Conservation (phyloP, 352 stramenopile species). For the Phytophthora rubi region DNA sequence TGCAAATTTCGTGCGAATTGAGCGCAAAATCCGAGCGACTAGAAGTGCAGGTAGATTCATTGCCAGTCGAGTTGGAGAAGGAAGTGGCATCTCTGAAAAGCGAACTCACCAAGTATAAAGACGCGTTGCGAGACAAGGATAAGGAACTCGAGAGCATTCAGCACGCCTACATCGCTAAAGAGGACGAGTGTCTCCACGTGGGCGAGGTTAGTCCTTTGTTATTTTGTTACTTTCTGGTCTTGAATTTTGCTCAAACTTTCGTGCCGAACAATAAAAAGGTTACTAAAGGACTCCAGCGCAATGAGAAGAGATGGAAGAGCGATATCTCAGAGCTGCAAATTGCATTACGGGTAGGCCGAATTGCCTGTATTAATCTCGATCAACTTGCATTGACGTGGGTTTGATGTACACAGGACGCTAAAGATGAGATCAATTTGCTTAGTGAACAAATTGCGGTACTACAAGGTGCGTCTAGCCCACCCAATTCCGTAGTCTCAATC, state of each 20-base stretch:
- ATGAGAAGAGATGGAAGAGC: constrained; percentile 57
- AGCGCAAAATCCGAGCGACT: constrained; percentile 43
- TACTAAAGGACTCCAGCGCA: constrained; percentile 55
- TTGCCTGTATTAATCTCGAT: not conserved
- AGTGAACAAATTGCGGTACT: constrained; percentile 45
- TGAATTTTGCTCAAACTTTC: not conserved
- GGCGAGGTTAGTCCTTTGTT: constrained; percentile 45
- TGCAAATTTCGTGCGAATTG: constrained; percentile 41
- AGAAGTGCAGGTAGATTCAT: constrained; percentile 40
- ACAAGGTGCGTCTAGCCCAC: constrained; percentile 44
- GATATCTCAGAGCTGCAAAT: constrained; percentile 65
- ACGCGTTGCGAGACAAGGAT: constrained; percentile 56
- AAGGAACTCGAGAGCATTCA: constrained; percentile 54
- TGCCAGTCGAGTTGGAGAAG: constrained; percentile 34
- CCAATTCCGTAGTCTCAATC: not conserved
- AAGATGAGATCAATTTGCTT: constrained; percentile 60
- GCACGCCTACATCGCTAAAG: constrained; percentile 41
- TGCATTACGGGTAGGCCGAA: constrained; percentile 45
- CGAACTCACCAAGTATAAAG: constrained; percentile 49
- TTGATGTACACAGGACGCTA: constrained; percentile 44
- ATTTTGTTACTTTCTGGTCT: not conserved
- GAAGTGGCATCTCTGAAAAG: constrained; percentile 40
- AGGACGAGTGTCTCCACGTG: constrained; percentile 47
- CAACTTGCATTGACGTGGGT: not conserved
- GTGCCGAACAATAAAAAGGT: constrained; percentile 16